These are phyloP conservation scores for Penicillium glabrum DNA, from an alignment of 2,329 filamentous ascomycete genomes.

Conservation along the genomic window DNA sequence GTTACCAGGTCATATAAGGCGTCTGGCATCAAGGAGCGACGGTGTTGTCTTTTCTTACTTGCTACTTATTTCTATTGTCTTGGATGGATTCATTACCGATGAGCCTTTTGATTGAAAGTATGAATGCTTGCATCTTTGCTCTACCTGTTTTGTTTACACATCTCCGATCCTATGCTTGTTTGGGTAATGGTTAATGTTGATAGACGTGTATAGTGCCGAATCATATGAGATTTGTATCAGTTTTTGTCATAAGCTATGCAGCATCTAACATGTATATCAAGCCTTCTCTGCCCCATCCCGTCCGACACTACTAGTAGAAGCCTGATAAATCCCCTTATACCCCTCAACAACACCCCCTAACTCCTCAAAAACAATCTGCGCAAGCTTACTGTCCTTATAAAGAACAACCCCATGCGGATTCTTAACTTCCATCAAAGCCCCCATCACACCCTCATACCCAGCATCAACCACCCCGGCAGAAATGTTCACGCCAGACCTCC, in stretches of 20 bases:
- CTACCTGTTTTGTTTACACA: background rate
- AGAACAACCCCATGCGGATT: conserved; percentile 39
- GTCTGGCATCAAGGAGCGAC: conserved; percentile 4
- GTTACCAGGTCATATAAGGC: background rate
- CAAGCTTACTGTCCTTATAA: conserved; percentile 36
- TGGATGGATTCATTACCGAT: background rate
- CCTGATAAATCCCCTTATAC: conserved; percentile 42
- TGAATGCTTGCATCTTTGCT: background rate
- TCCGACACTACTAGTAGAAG: conserved; percentile 16
- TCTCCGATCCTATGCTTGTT: background rate
- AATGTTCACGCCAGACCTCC: conserved; percentile 39
- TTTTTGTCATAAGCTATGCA: background rate
- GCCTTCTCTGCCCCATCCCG: conserved; percentile 8
- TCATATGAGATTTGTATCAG: background rate
- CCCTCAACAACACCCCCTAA: conserved; percentile 38
- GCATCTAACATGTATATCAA: background rate
- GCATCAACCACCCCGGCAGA: conserved; percentile 44
- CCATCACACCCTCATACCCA: conserved; percentile 44
- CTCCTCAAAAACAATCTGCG: conserved; percentile 43
- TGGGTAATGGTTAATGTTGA: background rate
- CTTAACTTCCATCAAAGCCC: conserved; percentile 38
- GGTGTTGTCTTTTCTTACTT: conserved; percentile 6
- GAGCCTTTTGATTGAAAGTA: background rate
- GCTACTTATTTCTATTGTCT: conserved; percentile 2
- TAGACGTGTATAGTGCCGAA: background rate